Base-by-base conservation (phyloP, 2,329 filamentous ascomycete genomes). In the Chaetomium olivaceum region DNA sequence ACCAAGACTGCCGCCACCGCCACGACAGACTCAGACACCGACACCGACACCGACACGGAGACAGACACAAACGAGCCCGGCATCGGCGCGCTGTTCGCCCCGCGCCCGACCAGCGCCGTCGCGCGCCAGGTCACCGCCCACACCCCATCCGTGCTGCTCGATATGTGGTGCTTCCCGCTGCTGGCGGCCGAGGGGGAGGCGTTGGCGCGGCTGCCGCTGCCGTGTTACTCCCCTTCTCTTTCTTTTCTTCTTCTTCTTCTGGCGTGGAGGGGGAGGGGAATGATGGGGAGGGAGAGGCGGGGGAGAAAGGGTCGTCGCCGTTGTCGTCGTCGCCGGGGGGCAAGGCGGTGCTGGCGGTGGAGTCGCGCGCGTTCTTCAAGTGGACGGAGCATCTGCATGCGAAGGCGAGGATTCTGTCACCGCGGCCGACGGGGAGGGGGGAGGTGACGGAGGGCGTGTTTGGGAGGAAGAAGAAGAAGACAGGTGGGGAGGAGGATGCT, bases 161-260 rank as follows among this genome's bases (percentile, higher is more conserved):
- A 96, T 72, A 87, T 92, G 78, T 96, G 91, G 91, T 89, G 88
- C 67, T 83, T 93, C 69, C 90, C 92, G 0, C 80, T 94, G 31
- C 80, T 89, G 50, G 86, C 86, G 1, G 84, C 85, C 5, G 78
- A 83, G 48, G 89, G 89, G 2, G 78, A 81, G 11, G 85, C 87
- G 69, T 83, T 96, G 0, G 88, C 86, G 77, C 81, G 87, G n/a
- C 83, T 89, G n/a, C 90, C 91, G 0, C 79, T 96, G 29, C 92
- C 92, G 0, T 84, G 82, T 21, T 92, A 92, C 73, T 19, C 59
- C 33, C 12, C n/a, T n/a, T 16, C 27, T 5, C 23, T 25, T 8
- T n/a, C 58, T 77, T n/a, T n/a, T n/a, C n/a, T n/a, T n/a, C n/a
- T n/a, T n/a, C n/a, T n/a, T 36, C 33, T 36, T 36, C 33, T 31